Evolutionary conservation across 2,329 filamentous ascomycete genomes (phyloP).

Genomic region (Pezicula neosporulosa): DNA sequence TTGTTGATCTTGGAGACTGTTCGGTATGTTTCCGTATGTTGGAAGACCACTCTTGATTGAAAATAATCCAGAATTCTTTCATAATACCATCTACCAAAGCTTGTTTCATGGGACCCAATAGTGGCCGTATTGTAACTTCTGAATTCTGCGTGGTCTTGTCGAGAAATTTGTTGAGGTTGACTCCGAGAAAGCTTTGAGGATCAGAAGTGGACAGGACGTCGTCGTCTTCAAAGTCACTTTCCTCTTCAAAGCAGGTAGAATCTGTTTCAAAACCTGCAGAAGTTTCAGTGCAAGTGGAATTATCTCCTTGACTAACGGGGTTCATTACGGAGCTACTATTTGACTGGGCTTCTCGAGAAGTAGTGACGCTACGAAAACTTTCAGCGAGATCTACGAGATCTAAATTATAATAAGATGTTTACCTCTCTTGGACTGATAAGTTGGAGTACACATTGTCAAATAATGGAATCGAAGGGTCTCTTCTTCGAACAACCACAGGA

Average conservation of each 20-base stretch:
- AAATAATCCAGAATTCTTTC: slow-evolving; percentile 2
- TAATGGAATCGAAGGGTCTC: too few relatives aligned
- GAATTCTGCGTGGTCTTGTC: neutral
- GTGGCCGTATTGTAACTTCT: slow-evolving; percentile 14
- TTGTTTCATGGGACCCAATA: neutral
- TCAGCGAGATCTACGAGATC: too few relatives aligned
- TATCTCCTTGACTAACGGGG: neutral
- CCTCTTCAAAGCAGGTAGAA: neutral
- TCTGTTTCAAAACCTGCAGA: neutral
- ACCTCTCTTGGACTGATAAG: too few relatives aligned
- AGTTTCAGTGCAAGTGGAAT: neutral
- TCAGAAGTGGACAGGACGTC: neutral
- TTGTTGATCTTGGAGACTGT: neutral
- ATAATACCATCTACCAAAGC: neutral
- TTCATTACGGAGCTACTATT: neutral
- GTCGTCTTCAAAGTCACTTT: neutral
- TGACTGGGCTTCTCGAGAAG: neutral
- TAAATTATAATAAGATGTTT: too few relatives aligned
- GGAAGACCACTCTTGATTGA: slow-evolving; percentile 26
- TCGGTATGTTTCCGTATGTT: slow-evolving; percentile 27
- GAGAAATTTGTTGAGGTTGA: neutral
- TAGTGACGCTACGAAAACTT: too few relatives aligned
- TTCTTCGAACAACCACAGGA: too few relatives aligned
- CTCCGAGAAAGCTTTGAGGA: neutral
- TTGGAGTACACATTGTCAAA: too few relatives aligned